Percentiles rank a stretch among this genome's conserved stretches.
phyloP scores from a whole-genome alignment of 2,329 filamentous ascomycete species.

The Sporothrix curviconia region DNA sequence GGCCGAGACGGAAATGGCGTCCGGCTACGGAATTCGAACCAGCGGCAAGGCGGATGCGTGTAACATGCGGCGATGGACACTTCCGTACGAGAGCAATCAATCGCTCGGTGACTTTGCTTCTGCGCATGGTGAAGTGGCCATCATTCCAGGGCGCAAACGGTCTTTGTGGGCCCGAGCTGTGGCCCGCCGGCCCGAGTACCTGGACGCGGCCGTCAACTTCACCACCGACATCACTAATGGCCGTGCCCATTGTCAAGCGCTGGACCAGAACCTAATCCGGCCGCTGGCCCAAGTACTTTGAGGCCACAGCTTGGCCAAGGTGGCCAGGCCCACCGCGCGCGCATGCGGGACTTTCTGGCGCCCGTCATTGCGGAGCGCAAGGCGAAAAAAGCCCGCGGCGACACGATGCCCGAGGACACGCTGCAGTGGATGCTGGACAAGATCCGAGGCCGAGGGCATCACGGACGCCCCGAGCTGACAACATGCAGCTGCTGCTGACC shows the following conservation, averaged over 20 bases:
- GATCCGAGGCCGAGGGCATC: conserved; percentile 27
- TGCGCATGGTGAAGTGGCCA: background rate
- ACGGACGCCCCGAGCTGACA: conserved; percentile 31
- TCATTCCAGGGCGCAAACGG: too few species aligned
- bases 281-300: too few species aligned
- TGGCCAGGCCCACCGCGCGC: conserved; percentile 1
- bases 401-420: conserved; percentile 38
- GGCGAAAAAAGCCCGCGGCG: conserved; percentile 20
- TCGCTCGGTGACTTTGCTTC: too few species aligned
- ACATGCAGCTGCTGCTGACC: conserved; percentile 36
- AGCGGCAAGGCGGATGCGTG: too few species aligned
- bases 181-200: background rate
- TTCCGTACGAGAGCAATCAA: too few species aligned
- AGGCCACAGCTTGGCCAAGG: too few species aligned
- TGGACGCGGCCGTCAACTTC: background rate
- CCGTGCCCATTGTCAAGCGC: background rate
- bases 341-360: background rate
- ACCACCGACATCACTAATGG: background rate
- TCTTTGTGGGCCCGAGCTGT: too few species aligned
- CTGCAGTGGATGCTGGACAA: conserved; percentile 40
- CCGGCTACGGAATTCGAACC: too few species aligned
- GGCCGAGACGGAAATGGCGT: too few species aligned
- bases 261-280: background rate
- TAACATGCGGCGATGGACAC: too few species aligned
- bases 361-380: conserved; percentile 20